Evolutionary conservation across 169 alveolate species (phyloP).

Genomic region (Cryptosporidium canis): DNA sequence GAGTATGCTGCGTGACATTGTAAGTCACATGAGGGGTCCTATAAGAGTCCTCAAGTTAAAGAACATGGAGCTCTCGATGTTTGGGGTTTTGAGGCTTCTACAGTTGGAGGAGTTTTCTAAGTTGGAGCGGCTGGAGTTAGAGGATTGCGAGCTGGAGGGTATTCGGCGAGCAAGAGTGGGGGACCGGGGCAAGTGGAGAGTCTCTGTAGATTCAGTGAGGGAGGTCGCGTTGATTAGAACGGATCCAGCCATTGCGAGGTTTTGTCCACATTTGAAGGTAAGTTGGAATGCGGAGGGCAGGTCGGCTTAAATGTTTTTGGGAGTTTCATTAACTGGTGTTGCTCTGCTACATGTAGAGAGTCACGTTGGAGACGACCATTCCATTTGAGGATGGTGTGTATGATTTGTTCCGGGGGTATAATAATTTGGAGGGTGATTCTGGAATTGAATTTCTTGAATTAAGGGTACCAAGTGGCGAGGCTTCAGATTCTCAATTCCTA

Average conservation of each 20-base stretch:
- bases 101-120: neutral
- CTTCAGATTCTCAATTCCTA: neutral
- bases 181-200: neutral
- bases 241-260: slow-evolving; percentile 13
- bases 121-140: neutral
- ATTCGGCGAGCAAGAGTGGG: neutral
- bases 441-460: slow-evolving; percentile 17
- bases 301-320: neutral
- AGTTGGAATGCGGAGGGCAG: neutral
- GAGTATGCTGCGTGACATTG: neutral
- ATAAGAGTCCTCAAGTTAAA: neutral
- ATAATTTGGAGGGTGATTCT: neutral
- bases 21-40: neutral
- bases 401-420: neutral
- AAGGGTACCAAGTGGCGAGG: neutral
- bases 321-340: neutral
- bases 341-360: neutral
- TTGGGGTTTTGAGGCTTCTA: neutral
- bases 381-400: neutral
- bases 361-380: neutral
- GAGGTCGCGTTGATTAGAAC: neutral
- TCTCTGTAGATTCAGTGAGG: neutral
- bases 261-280: slow-evolving; percentile 41
- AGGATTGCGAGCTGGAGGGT: slow-evolving; percentile 24
- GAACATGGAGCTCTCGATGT: neutral